phyloP scores from a whole-genome alignment of 1,284 basidiomycete species.

The Ganoderma boninense region DNA sequence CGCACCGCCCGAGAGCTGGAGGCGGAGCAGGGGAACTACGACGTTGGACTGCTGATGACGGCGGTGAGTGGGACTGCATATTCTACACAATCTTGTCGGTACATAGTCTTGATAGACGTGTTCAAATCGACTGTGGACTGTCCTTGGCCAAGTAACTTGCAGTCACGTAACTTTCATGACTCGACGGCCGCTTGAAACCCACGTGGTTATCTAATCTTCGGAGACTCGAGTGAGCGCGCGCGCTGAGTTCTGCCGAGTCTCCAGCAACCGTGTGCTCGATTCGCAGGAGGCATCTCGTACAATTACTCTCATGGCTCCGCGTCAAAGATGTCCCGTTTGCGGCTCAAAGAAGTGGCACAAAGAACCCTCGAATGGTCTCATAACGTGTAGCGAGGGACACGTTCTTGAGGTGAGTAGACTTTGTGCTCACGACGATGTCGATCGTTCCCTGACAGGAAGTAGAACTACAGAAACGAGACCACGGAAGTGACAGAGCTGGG shows the following conservation, averaged over 20 bases:
- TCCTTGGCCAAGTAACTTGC: too few relatives aligned
- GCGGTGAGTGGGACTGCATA: background rate
- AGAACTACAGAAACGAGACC: conserved; percentile 82
- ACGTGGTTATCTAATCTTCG: too few relatives aligned
- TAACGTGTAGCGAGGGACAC: conserved; percentile 83
- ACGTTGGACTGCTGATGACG: background rate
- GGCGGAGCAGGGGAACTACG: background rate
- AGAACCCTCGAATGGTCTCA: conserved; percentile 72
- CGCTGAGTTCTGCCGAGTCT: background rate
- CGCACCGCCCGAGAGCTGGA: background rate
- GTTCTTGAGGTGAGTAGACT: conserved; percentile 66
- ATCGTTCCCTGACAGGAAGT: conserved; percentile 3
- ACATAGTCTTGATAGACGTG: too few relatives aligned
- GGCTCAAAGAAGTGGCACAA: conserved; percentile 84
- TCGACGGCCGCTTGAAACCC: too few relatives aligned
- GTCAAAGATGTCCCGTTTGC: conserved; percentile 70
- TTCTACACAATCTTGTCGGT: too few relatives aligned
- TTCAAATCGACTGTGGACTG: too few relatives aligned
- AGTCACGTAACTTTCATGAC: too few relatives aligned
- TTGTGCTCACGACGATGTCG: background rate
- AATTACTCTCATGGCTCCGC: conserved; percentile 52
- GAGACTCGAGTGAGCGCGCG: background rate
- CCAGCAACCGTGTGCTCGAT: background rate
- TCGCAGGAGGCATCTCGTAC: background rate
- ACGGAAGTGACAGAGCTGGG: conserved; percentile 66